Evolutionary conservation across 441 rosid species (phyloP).

Genomic region (Breynia disticha): DNA sequence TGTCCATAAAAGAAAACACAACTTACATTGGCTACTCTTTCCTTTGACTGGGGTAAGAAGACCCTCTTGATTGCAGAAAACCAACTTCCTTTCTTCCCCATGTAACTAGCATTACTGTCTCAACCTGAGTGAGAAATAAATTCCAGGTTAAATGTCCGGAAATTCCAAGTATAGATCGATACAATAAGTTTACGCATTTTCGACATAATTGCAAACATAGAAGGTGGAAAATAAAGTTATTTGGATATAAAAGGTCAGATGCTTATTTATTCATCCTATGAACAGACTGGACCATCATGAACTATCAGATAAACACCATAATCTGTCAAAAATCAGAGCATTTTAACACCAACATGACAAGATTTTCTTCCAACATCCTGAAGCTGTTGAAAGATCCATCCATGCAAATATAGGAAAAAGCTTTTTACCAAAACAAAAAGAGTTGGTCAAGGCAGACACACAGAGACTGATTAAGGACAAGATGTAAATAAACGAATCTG

Average conservation of each 20-base stretch:
- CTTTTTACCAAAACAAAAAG: background rate
- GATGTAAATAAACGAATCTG: slow-evolving; percentile 20
- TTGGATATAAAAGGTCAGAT: no score
- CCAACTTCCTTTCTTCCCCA: slow-evolving; percentile 97
- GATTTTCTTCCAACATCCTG: background rate
- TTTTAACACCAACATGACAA: background rate
- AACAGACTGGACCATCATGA: no score
- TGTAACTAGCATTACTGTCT: slow-evolving; percentile 52
- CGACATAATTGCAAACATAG: no score
- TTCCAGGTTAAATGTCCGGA: slow-evolving; percentile 11
- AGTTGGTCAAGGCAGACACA: background rate
- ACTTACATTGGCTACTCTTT: slow-evolving; percentile 61
- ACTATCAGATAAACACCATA: no score
- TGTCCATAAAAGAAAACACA: background rate
- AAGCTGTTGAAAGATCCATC: background rate
- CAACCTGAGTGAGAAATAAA: slow-evolving; percentile 23
- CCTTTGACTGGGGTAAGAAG: slow-evolving; percentile 60
- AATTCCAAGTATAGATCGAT: slow-evolving; percentile 1
- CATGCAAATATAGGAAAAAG: background rate
- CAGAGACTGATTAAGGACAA: slow-evolving; percentile 7
- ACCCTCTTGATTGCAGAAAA: slow-evolving; percentile 82
- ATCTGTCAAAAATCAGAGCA: background rate
- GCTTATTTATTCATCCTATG: no score
- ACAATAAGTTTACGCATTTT: slow-evolving; percentile 5
- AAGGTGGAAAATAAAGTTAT: no score